phyloP scores from a whole-genome alignment of 495 filamentous ascomycete species.

The Staphylotrichum longicolle region DNA sequence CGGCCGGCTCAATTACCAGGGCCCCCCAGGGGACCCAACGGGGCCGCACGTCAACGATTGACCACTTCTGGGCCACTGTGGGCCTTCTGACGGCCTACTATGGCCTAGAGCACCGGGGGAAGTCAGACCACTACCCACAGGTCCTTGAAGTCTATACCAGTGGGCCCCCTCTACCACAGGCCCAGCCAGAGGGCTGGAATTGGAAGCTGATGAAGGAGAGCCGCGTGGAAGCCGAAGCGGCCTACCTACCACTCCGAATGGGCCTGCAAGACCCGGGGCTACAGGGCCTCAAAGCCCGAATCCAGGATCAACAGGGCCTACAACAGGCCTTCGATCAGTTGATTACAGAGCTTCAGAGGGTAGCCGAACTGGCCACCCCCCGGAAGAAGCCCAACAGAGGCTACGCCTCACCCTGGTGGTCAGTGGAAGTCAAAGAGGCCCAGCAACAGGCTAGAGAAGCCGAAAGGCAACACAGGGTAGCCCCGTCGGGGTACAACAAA shows the following conservation, averaged over 20 bases:
- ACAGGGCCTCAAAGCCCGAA: too few species aligned
- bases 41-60: constrained; percentile 3
- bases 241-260: too few species aligned
- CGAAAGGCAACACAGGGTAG: constrained; percentile 1
- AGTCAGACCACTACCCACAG: constrained; percentile 14
- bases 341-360: neutral
- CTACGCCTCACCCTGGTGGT: constrained; percentile 12
- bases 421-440: constrained; percentile 1
- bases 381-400: neutral
- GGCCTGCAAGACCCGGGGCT: too few species aligned
- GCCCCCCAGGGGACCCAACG: neutral
- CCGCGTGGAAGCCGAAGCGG: too few species aligned
- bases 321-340: neutral
- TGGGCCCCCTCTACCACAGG: too few species aligned
- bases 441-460: constrained; percentile 5
- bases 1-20: neutral
- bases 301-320: too few species aligned
- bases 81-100: neutral
- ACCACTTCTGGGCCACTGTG: neutral
- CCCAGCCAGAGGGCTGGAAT: too few species aligned
- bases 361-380: neutral
- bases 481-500: constrained; percentile 2
- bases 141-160: constrained; percentile 2
- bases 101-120: neutral
- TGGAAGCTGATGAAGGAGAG: too few species aligned